phyloP scores from a whole-genome alignment of 768 basidiomycete genomes.

The Lactarius pseudohatsudake region DNA sequence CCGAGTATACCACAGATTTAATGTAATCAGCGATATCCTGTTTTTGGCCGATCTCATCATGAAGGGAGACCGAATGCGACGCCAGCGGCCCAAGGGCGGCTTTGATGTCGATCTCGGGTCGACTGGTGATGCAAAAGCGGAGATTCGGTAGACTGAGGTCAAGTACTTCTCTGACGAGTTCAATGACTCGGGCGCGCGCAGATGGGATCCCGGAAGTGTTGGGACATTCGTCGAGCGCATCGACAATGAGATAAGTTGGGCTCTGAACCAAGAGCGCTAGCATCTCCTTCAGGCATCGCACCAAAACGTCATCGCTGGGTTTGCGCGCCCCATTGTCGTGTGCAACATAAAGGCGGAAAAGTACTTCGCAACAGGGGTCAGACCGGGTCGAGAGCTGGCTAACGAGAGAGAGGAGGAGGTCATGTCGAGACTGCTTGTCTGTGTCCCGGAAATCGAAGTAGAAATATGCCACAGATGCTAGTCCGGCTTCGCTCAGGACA shows the following conservation, averaged over 20 bases:
- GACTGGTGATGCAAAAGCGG: neutral
- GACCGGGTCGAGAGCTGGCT: neutral
- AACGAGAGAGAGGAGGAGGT: neutral
- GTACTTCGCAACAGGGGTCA: neutral
- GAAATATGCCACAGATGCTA: neutral
- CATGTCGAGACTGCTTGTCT: neutral
- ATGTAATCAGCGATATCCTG: neutral
- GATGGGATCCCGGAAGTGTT: neutral
- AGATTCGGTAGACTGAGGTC: neutral
- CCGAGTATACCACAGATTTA: neutral
- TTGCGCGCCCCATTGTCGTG: neutral
- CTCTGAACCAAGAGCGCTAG: neutral
- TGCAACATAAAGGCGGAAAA: neutral
- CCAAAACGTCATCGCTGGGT: neutral
- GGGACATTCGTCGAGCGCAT: neutral
- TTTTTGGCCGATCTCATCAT: neutral
- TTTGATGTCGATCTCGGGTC: neutral
- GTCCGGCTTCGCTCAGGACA: neutral
- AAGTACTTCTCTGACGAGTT: neutral
- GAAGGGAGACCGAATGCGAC: neutral
- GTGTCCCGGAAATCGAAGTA: neutral
- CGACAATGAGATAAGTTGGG: neutral
- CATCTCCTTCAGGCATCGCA: neutral
- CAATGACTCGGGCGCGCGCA: neutral
- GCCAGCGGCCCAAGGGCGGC: neutral